Base-by-base conservation (phyloP, 2,329 filamentous ascomycete species). In the Tolypocladium album region DNA sequence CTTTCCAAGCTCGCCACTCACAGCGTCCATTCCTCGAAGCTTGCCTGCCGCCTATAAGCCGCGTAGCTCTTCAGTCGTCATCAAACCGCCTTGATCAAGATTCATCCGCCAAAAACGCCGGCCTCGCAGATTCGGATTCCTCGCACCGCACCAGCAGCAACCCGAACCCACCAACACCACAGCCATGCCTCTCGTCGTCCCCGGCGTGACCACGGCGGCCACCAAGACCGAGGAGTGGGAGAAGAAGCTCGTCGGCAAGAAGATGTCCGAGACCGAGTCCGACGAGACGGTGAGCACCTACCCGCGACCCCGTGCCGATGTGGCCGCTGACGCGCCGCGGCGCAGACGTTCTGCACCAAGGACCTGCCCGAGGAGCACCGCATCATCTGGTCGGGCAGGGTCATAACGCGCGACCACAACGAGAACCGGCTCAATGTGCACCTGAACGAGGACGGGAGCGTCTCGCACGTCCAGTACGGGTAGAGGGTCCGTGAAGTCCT, bases 121-220 rank as follows among this genome's bases (percentile, higher is more conserved):
- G 12, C 13, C 45, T 47, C 22, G 13, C 45, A 47, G 22, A 17
- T 15, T 27, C 22, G 7, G 13, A 13, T 12, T 17, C 13, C 13
- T 27, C 13, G 45, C 39, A 42, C 15, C 3, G 39, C 39, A 42
- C 39, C 39, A 20, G 1, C 27, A 31, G 27, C 2, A 39, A 39
- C 40, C 8, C n/a, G n/a, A n/a, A n/a, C n/a, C 8, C 40, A 20
- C n/a, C 20, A 45, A 24, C n/a, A 5, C 42, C n/a, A 3, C 20
- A 43, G 39, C n/a, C 75, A 86, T 88, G 85, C 85, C 85, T 82
- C 84, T 87, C 73, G 78, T 87, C 66, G 79, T 85, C 22, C 83
- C 84, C 59, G 82, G 81, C 68, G 74, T 86, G 66, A 84, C 77
- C 63, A 74, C 73, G 62, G 71, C 76, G 47, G 70, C 70, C 63